Evolutionary conservation across 805 yeast genomes (phyloP).

Genomic region (Yarrowia sp.): DNA sequence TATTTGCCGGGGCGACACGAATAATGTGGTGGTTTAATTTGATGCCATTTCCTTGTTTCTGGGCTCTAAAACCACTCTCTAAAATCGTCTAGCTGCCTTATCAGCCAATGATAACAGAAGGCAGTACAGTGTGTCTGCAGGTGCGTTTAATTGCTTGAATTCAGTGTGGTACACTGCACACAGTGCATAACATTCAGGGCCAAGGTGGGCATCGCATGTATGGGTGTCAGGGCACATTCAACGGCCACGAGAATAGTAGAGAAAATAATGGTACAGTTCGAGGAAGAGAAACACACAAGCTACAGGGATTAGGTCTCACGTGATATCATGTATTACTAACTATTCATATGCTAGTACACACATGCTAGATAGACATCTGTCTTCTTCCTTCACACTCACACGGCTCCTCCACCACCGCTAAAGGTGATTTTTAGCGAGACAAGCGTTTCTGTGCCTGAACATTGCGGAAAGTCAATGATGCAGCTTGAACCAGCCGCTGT

Average conservation of each 20-base stretch:
- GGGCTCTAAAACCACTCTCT: too few species aligned
- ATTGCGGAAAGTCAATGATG: conserved; percentile 5
- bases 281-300: too few species aligned
- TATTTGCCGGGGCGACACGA: too few species aligned
- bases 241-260: too few species aligned
- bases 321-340: too few species aligned
- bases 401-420: conserved; percentile 18
- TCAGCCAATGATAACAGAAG: conserved; percentile 21
- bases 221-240: not conserved
- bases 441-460: conserved; percentile 2
- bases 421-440: conserved; percentile 6
- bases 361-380: too few species aligned
- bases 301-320: too few species aligned
- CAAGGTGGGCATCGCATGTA: conserved; percentile 11
- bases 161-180: not conserved
- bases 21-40: too few species aligned
- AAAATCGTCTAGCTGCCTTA: not conserved
- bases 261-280: too few species aligned
- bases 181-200: not conserved
- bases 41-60: too few species aligned
- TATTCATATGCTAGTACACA: too few species aligned
- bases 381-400: too few species aligned
- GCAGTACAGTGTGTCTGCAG: conserved; percentile 21
- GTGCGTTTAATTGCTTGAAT: conserved; percentile 3
- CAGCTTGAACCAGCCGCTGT: conserved; percentile 16